Percentiles rank a stretch among this genome's conserved stretches.
Evolutionary conservation across 2,329 filamentous ascomycete genomes (phyloP).

Genomic region (Monosporascus sp.): DNA sequence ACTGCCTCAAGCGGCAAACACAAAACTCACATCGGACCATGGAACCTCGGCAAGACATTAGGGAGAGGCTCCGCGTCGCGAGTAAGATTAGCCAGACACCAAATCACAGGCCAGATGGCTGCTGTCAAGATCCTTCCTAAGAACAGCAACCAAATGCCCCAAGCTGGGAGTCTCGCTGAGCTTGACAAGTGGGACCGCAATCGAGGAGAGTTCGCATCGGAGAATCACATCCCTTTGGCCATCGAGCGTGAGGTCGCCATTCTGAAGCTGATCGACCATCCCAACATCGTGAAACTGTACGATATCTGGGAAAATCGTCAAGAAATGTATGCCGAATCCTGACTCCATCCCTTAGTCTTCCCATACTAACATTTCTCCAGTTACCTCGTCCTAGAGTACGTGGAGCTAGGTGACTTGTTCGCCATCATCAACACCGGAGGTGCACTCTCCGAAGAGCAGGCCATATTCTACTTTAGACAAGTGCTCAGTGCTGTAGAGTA

Average conservation of each 20-base stretch:
- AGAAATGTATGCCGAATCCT: constrained; percentile 65
- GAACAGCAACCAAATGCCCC: constrained; percentile 69
- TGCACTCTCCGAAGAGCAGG: constrained; percentile 71
- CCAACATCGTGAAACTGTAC: constrained; percentile 87
- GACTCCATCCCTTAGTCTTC: constrained; percentile 1
- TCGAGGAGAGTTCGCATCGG: constrained; percentile 50
- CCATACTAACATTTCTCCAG: constrained; percentile 41
- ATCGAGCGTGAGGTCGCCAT: constrained; percentile 95
- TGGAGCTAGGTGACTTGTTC: constrained; percentile 75
- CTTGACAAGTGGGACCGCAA: constrained; percentile 68
- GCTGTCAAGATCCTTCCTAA: constrained; percentile 96
- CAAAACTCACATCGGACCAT: constrained; percentile 83
- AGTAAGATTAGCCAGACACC: constrained; percentile 80
- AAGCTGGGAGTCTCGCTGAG: constrained; percentile 79
- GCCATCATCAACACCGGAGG: constrained; percentile 73
- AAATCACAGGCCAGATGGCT: constrained; percentile 69
- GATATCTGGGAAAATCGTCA: constrained; percentile 98
- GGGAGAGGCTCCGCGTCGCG: constrained; percentile 86
- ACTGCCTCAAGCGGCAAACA: constrained; percentile 33
- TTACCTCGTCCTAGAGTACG: constrained; percentile 90
- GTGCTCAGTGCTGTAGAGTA: constrained; percentile 89
- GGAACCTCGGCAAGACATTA: constrained; percentile 84
- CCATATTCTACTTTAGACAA: constrained; percentile 83
- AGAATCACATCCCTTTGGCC: constrained; percentile 73
- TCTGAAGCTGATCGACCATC: constrained; percentile 93